Evolutionary conservation across 1,139 yeast species (phyloP), one percentile per base, ranked within the genome.

Genomic region (Blastobotrys proliferans): DNA sequence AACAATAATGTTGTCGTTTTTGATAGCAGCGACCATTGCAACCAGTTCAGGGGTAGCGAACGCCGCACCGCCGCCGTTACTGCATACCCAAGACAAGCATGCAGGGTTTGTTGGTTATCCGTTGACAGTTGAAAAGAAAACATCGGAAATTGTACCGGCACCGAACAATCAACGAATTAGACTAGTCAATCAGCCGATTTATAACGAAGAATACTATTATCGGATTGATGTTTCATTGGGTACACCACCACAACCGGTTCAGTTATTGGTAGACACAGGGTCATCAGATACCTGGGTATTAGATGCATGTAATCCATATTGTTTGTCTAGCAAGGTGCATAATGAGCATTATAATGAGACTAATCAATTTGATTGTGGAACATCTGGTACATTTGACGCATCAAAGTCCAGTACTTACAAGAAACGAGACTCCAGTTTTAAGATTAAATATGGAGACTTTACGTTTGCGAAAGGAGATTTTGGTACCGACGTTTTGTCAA

Each of bases 281-380:
- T 78, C 84, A 2, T 71, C 83, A 2, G 86, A 81, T 58, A 64
- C 79, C 49, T 81, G 85, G 85, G 73, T 80, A n/a, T 56, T 52
- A 31, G 53, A 70, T 61, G 39, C 47, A 9, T 38, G 40, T 10
- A 45, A 47, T 35, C 56, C 57, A 2, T 54, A 51, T 43, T 55
- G 59, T 40, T 39, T 43, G 21, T 47, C 49, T 28, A 47, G 47
- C 27, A 45, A 47, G 6, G 40, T 51, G n/a, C 33, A 41, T 34
- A 50, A 48, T 34, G 38, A 28, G 9, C 35, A 47, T 11, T 48
- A 43, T 27, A 47, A 52, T 30, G 35, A 46, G 6, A 29, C 40
- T 6, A 46, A 51, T 35, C 49, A 51, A 35, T 50, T 53, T 38
- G 49, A 55, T 31, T 56, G 59, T 35, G 41, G 44, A 8, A 32